Percentiles rank a stretch among this genome's conserved stretches.
phyloP scores from a whole-genome alignment of 106 monocot genomes.

The Platanthera guangdongensis region DNA sequence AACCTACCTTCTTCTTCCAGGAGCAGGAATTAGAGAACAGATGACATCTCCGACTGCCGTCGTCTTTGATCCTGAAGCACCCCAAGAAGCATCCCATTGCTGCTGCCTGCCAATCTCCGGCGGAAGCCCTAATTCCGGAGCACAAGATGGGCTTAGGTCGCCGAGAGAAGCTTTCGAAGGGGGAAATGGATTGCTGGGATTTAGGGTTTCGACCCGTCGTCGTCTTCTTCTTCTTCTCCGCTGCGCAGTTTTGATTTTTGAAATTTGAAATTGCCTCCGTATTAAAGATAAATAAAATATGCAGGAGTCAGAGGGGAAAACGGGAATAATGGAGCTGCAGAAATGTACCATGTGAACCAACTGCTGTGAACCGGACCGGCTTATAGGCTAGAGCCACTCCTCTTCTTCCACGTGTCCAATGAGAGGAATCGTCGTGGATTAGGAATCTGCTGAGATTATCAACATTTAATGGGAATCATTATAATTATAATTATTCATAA shows the following conservation, averaged over 20 bases:
- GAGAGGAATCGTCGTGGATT: neutral
- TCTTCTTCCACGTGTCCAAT: neutral
- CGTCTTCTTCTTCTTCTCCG: neutral
- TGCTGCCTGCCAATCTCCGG: neutral
- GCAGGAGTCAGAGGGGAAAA: neutral
- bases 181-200: neutral
- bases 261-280: neutral
- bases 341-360: neutral
- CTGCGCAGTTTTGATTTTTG: neutral
- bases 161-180: neutral
- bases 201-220: neutral
- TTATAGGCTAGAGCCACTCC: neutral
- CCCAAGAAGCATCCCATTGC: constrained; percentile 11
- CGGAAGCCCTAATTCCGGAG: neutral
- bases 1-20: constrained; percentile 7
- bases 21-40: neutral
- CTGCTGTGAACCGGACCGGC: neutral
- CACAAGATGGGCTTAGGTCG: neutral
- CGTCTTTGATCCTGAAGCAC: constrained; percentile 11
- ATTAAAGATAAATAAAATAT: neutral
- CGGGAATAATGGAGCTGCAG: neutral
- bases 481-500: neutral
- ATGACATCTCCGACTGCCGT: neutral
- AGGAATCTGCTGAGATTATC: neutral
- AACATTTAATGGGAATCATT: neutral